Evolutionary conservation across 2,329 filamentous ascomycete species (phyloP).

Genomic region (Colletotrichum sp.): DNA sequence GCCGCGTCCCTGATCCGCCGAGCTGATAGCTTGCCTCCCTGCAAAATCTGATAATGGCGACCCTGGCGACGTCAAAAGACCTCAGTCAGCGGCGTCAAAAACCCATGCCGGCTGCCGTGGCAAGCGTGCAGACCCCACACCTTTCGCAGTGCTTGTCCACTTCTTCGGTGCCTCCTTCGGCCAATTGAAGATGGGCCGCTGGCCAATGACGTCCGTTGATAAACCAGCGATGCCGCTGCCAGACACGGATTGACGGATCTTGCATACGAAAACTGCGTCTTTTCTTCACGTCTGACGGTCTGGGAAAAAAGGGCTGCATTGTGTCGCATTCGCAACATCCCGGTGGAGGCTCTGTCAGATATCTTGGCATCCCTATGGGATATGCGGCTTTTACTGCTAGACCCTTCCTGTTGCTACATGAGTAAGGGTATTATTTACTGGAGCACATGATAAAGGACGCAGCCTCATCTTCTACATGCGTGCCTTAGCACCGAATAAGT

Average conservation of each 20-base stretch:
- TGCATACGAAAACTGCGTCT: not conserved
- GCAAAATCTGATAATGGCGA: not conserved
- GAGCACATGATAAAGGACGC: not conserved
- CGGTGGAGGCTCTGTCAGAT: not conserved
- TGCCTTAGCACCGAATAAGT: not conserved
- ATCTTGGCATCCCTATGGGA: not conserved
- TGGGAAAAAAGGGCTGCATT: not conserved
- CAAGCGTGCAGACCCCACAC: not conserved
- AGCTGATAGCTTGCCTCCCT: conserved; percentile 3
- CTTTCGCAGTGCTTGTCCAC: not conserved
- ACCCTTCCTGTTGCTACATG: not conserved
- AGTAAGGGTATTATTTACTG: not conserved
- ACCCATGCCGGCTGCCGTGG: not conserved
- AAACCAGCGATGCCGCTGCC: not conserved
- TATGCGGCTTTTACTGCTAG: not conserved
- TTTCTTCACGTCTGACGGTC: not conserved
- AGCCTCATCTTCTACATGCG: not conserved
- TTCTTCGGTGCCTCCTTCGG: conserved; percentile 7
- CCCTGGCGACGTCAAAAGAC: not conserved
- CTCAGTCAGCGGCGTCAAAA: conserved; percentile 13
- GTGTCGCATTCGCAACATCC: not conserved
- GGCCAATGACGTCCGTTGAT: not conserved
- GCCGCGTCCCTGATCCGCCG: conserved; percentile 3
- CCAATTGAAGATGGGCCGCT: not conserved
- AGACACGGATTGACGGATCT: not conserved